Evolutionary conservation across 2,329 filamentous ascomycete genomes (phyloP).

Genomic region (Allantophomopsis lycopodina): DNA sequence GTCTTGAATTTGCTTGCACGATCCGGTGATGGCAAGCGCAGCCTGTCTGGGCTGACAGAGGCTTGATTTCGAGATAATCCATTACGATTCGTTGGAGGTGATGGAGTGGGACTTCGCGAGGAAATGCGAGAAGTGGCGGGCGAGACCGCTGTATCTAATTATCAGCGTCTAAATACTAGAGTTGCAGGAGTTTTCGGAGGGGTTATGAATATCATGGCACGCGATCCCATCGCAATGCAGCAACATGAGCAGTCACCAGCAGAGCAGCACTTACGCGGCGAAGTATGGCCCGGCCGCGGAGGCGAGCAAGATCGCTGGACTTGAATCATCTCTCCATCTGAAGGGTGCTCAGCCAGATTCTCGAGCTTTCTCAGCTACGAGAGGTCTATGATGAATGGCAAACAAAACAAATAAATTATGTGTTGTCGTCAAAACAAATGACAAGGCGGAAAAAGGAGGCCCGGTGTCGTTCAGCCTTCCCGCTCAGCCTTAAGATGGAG

Average conservation of each 20-base stretch:
- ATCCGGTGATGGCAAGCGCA: not conserved
- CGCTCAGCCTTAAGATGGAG: not conserved
- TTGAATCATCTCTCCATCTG: constrained; percentile 20
- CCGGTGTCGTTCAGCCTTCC: not conserved
- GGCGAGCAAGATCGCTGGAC: constrained; percentile 21
- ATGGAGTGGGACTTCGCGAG: constrained; percentile 41
- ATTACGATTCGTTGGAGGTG: constrained; percentile 23
- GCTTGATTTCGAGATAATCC: not conserved
- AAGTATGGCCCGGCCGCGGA: constrained; percentile 18
- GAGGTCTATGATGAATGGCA: constrained; percentile 2
- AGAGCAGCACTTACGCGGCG: constrained; percentile 16
- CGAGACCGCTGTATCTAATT: constrained; percentile 28
- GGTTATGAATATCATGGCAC: not conserved
- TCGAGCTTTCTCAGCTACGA: constrained; percentile 7
- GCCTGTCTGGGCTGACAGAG: not conserved
- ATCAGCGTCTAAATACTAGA: no score
- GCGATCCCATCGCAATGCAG: no score
- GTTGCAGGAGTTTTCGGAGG: no score
- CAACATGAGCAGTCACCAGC: no score
- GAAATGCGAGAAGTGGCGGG: constrained; percentile 33
- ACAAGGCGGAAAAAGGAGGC: not conserved
- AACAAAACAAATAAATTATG: not conserved
- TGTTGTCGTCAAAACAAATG: not conserved
- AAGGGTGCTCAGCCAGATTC: constrained; percentile 3
- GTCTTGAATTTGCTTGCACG: constrained; percentile 4